Evolutionary conservation across 2,329 filamentous ascomycete species (phyloP), one percentile per base, ranked within the genome.

Genomic region (Fusarium succisae): DNA sequence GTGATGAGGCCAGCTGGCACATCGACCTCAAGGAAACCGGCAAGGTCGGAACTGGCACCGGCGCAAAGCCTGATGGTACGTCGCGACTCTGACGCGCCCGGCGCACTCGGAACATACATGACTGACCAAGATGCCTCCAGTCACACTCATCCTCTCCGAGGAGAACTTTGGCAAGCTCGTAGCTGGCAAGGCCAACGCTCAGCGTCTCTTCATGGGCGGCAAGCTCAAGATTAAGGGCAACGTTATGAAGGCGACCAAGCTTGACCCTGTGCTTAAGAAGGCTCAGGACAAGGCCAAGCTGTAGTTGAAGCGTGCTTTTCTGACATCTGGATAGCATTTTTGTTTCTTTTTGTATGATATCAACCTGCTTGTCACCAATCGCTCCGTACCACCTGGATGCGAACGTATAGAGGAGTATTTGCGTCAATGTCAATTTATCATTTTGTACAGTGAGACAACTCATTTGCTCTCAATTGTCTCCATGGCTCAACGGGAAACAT

Each of bases 181-280:
- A 62, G 80, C 87, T 43, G 96, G 96, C 82, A 94, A 97, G 87
- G 94, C 94, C 79, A 98, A 98, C 81, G 95, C 96, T 65, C 96
- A 99, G 88, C 91, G 92, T 78, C 87, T 99, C 74, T 98, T 98
- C 86, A 98, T 99, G 96, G 90, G 90, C n/a, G 96, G 96, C 79
- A 98, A 98, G 89, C 88, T 99, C 81, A 99, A 98, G 93, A 91
- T 98, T 82, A 97, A 95, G 91, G 96, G 96, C 73, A 95, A 98
- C 83, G 91, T 98, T 70, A 98, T 98, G 96, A 98, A 98, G 90
- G 93, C 96, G 43, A 98, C 95, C 69, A 98, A 97, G 91, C 91
- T 98, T 85, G 95, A 98, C 85, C 93, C 94, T 45, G 93, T 98
- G 79, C 86, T 98, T 75, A 95, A 94, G 89, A 96, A 95, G 88